Base-by-base conservation (phyloP, 805 yeast genomes). In the Candida endomychidarum region DNA sequence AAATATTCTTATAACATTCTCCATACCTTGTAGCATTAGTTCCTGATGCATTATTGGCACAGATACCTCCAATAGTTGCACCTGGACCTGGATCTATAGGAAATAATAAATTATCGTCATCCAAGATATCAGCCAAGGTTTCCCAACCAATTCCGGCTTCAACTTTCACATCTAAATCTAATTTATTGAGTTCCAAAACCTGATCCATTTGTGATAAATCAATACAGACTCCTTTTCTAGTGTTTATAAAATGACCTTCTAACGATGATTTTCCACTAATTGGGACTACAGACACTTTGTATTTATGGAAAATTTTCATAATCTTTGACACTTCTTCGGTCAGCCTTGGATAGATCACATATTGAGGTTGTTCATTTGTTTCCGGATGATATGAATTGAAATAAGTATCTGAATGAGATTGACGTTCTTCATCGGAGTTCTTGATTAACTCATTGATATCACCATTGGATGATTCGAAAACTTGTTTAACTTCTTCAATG, bases 111-210 rank as follows among this genome's bases (percentile, higher is more conserved):
- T 47, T 42, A 39, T 54, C 74, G 17, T 77, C 79, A 46, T 75
- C 76, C 20, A 63, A 47, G 27, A 53, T 50, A 39, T 62, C 65
- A 18, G 57, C 59, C 41, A 86, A 62, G 27, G 79, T 81, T 59
- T 81, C 85, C 91, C 93, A 85, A 1, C 84, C 85, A 8, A 86
- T 80, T 16, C 90, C 89, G 0, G 89, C 86, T 55, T 86, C 87
- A 3, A 86, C 87, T 8, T 72, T 75, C 10, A 82, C 75, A 57
- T 86, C 93, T 51, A 85, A 61, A 58, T 86, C 95, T 17, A 74
- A 69, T 35, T 72, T 72, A 53, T 84, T 78, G 24, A 86, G 59
- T 18, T 65, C 63, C 2, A 85, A 17, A 5, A 86, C 72, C 32
- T 72, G 56, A 58, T 80, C 70, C 85, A 86, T 75, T 40, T 72